These are phyloP conservation scores for Podospora australis DNA, from an alignment of 495 filamentous ascomycete genomes.

Conservation along the genomic window DNA sequence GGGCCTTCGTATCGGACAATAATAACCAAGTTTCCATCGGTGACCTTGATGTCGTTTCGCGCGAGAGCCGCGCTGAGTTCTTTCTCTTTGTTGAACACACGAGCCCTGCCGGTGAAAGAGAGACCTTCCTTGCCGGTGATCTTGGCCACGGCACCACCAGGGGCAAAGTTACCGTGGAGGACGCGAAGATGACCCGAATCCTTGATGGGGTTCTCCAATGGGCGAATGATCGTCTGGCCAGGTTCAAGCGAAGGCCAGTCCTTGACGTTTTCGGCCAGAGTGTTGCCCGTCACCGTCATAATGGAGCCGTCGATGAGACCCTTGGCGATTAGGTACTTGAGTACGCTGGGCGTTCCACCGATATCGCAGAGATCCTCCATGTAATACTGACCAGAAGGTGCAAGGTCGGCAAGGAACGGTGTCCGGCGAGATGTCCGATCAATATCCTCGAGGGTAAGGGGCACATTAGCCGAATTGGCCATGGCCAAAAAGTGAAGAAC, in stretches of 20 bases:
- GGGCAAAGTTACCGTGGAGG: constrained; percentile 82
- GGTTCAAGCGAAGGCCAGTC: constrained; percentile 73
- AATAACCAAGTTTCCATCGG: constrained; percentile 72
- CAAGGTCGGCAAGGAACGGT: constrained; percentile 88
- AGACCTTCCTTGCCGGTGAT: constrained; percentile 96
- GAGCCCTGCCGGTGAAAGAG: constrained; percentile 71
- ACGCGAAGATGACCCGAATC: constrained; percentile 83
- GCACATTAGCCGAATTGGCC: constrained; percentile 81
- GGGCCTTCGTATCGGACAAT: constrained; percentile 95
- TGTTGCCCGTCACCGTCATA: constrained; percentile 86
- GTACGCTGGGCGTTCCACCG: constrained; percentile 82
- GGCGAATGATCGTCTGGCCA: constrained; percentile 79
- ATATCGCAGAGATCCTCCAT: constrained; percentile 96
- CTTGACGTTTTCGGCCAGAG: constrained; percentile 80
- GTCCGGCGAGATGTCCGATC: constrained; percentile 83
- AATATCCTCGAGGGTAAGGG: constrained; percentile 80
- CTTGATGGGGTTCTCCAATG: constrained; percentile 80
- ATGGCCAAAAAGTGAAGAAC: constrained; percentile 94
- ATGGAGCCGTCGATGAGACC: constrained; percentile 78
- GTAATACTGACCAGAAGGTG: constrained; percentile 78
- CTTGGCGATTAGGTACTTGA: constrained; percentile 84
- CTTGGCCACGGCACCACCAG: constrained; percentile 90
- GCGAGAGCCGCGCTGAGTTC: constrained; percentile 70
- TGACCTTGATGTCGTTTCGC: constrained; percentile 58
- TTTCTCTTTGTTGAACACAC: constrained; percentile 87